These are phyloP conservation scores for Firmiana major DNA, from an alignment of 345 rosid species.

Conservation along the genomic window DNA sequence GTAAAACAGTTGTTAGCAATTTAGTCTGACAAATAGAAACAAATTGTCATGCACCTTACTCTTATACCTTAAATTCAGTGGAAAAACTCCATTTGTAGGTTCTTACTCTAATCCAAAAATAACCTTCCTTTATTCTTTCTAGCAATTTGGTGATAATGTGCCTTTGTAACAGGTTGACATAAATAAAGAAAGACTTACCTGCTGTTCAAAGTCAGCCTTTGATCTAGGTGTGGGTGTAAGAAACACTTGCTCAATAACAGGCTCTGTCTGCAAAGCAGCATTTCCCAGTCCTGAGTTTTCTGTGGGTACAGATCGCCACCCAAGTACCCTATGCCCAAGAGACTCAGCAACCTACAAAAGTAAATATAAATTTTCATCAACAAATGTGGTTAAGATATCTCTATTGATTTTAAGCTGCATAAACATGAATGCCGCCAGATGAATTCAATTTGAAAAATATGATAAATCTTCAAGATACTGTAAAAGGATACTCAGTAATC, in stretches of 20 bases:
- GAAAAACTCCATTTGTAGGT: neutral
- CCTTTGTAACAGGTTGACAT: neutral
- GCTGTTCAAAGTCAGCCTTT: conserved; percentile 82
- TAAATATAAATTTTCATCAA: neutral
- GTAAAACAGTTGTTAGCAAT: conserved; percentile 20
- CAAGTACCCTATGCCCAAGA: conserved; percentile 89
- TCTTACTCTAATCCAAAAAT: neutral
- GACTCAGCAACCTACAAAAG: conserved; percentile 80
- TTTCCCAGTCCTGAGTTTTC: conserved; percentile 81
- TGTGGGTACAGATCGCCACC: conserved; percentile 91
- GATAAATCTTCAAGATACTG: neutral
- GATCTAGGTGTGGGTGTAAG: conserved; percentile 67
- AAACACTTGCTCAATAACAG: conserved; percentile 90
- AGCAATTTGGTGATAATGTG: neutral
- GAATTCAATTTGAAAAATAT: neutral
- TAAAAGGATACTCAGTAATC: neutral
- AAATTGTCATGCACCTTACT: neutral
- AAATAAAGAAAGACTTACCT: conserved; percentile 39
- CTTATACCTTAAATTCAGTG: too few relatives aligned
- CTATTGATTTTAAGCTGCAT: neutral
- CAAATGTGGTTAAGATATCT: neutral
- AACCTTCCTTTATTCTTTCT: neutral
- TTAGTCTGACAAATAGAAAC: neutral
- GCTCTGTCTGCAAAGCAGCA: conserved; percentile 87
- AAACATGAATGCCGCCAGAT: neutral